Conservation (phyloP, 2,329 filamentous ascomycete genomes). For the Colletotrichum godetiae region DNA sequence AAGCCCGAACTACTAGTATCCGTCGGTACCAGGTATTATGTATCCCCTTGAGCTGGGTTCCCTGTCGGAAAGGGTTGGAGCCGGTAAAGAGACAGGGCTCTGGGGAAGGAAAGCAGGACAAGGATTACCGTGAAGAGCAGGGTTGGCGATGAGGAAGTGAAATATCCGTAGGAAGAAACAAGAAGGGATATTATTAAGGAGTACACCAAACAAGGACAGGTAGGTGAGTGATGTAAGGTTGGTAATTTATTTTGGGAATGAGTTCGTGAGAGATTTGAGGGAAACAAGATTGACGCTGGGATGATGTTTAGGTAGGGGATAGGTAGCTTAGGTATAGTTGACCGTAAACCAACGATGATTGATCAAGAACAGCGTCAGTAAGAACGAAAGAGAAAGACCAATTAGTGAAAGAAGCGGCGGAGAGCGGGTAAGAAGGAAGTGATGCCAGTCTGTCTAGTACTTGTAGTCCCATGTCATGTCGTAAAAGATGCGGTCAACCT, state of each 20-base stretch:
- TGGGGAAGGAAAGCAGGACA: background rate
- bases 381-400: background rate
- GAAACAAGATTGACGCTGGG: background rate
- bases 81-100: background rate
- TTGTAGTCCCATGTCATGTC: background rate
- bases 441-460: background rate
- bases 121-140: background rate
- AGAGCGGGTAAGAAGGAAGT: background rate
- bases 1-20: constrained; percentile 4
- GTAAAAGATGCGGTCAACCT: background rate
- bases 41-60: background rate
- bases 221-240: background rate
- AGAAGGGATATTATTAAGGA: background rate
- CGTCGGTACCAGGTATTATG: background rate
- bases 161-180: background rate
- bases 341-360: background rate
- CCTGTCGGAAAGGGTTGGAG: constrained; percentile 15
- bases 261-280: background rate
- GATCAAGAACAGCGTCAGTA: background rate
- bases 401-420: background rate
- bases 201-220: background rate
- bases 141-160: background rate
- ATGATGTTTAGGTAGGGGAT: background rate
- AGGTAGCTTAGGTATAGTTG: background rate
- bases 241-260: background rate